phyloP scores from a whole-genome alignment of 169 alveolate genomes.

The Amoebophrya sp. region DNA sequence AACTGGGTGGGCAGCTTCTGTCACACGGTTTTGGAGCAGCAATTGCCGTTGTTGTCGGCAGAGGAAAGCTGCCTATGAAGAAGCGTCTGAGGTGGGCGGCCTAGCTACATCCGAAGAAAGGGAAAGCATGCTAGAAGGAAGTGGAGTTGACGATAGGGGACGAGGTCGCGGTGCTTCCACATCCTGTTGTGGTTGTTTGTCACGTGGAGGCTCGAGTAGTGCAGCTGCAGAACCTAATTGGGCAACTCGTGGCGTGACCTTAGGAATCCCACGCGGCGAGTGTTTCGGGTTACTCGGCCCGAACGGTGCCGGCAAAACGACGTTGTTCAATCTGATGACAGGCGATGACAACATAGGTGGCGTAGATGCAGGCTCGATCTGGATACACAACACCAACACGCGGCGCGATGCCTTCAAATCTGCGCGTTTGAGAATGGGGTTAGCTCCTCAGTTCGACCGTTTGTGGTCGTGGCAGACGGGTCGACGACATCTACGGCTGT shows the following conservation, averaged over 20 bases:
- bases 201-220: no score
- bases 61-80: no score
- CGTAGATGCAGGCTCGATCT: neutral
- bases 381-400: neutral
- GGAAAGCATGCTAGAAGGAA: no score
- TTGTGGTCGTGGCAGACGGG: neutral
- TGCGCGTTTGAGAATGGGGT: neutral
- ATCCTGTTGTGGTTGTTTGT: no score
- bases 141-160: no score
- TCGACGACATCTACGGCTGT: neutral
- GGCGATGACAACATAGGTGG: neutral
- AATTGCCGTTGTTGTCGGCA: no score
- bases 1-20: no score
- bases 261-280: neutral
- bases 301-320: neutral
- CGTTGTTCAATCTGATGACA: neutral
- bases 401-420: neutral
- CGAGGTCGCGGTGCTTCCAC: no score
- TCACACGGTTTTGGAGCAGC: no score
- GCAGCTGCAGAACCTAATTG: no score
- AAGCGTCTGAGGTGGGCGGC: no score
- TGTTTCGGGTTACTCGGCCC: neutral
- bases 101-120: no score
- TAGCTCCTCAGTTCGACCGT: slow-evolving; percentile 18
- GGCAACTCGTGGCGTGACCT: neutral